Evolutionary conservation across 179 eudicot species (phyloP), one percentile per base, ranked within the genome.

Genomic region (Spergularia azorica): DNA sequence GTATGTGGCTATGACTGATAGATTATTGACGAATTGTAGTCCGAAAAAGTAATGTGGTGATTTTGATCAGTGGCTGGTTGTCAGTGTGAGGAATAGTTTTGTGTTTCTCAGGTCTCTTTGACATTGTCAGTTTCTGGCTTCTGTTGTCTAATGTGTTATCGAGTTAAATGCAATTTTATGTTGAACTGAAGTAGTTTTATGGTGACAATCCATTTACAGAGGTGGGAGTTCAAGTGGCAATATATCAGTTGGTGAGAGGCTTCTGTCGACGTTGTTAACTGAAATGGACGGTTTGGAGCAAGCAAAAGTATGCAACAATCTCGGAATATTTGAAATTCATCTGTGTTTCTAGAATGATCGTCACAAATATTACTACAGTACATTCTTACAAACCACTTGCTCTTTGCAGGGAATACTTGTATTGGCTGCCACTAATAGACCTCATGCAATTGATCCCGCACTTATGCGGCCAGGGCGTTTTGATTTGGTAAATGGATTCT

Each of bases 391-490:
- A 70, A 58, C 65, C 67, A 55, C 5, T 55, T 72, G 70, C 48
- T n/a, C 76, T 79, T 67, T 60, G 5, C 86, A 95, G 99, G 98
- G 97, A 82, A 90, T 93, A 81, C 97, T 93, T 69, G 97, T 95
- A 69, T 82, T 95, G 80, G 99, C 99, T 77, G 99, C 99, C 55
- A 95, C 99, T 55, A 95, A 95, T 85, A 94, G 97, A 43, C 93
- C 94, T 70, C 87, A 88, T 77, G 97, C 95, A 73, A 95, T 95
- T 82, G 99, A 95, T 83, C 91, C 91, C 26, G 97, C 99, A 62
- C 97, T 95, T 68, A 89, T 90, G 97, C 95, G 99, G 11, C 99
- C 99, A 52, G 99, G 99, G 26, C 93, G 97, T 77, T 95, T 95
- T 82, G 99, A 95, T 87, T 76, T 89, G 76, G 97, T 95, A 92